Percentiles rank a stretch among this genome's conserved stretches.
Evolutionary conservation across 2,329 filamentous ascomycete genomes (phyloP).

Genomic region (Harringtonia aguacate): DNA sequence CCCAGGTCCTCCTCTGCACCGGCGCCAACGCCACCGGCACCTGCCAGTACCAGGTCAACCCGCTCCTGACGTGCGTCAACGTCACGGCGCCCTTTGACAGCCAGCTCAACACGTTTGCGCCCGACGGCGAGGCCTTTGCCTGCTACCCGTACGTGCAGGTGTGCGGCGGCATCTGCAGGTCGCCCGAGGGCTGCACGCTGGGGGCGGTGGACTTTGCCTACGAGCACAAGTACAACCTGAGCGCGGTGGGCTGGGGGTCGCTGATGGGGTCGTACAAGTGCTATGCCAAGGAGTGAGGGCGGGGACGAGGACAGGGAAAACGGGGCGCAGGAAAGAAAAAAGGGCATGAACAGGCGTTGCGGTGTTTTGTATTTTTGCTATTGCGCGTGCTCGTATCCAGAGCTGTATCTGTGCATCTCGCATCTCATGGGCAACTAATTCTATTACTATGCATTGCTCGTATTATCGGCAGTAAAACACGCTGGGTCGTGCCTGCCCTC

Average conservation of each 20-base stretch:
- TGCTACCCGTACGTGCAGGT: slow-evolving; percentile 32
- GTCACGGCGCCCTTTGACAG: slow-evolving; percentile 25
- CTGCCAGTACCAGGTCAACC: slow-evolving; percentile 32
- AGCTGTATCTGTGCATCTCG: neutral
- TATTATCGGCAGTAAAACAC: no score
- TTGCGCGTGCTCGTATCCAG: neutral
- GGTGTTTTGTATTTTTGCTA: neutral
- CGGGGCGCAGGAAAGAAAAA: neutral
- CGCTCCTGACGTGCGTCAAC: slow-evolving; percentile 34
- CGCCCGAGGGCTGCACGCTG: slow-evolving; percentile 41
- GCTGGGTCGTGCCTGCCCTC: neutral
- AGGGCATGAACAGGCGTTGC: no score
- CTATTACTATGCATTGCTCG: no score
- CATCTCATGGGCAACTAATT: no score
- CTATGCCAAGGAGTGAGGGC: slow-evolving; percentile 12
- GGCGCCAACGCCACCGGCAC: slow-evolving; percentile 36
- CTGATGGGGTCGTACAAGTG: slow-evolving; percentile 27
- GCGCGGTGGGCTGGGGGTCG: slow-evolving; percentile 31
- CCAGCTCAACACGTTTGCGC: slow-evolving; percentile 37
- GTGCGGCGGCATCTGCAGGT: slow-evolving; percentile 35
- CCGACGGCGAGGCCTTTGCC: slow-evolving; percentile 35
- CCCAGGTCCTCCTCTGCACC: slow-evolving; percentile 38
- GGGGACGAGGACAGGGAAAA: neutral
- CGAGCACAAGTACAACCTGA: slow-evolving; percentile 35
- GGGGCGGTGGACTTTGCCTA: slow-evolving; percentile 35